These are phyloP conservation scores for Pseudevernia furfuracea DNA, from an alignment of 495 filamentous ascomycete species.

Conservation along the genomic window DNA sequence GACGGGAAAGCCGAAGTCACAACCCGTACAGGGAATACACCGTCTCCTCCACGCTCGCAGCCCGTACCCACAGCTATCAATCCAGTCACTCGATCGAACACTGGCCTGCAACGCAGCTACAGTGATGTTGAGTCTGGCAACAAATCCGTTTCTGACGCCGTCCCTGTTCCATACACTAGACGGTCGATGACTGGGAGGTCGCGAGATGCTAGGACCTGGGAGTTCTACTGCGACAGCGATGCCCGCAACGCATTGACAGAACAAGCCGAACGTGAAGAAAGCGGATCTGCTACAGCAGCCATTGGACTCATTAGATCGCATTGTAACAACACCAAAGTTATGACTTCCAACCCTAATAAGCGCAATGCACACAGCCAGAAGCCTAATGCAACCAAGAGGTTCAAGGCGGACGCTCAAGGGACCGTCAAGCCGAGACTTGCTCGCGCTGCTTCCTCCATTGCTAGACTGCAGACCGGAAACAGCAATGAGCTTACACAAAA, in stretches of 20 bases:
- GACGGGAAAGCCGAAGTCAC: constrained; percentile 79
- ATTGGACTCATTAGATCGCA: constrained; percentile 62
- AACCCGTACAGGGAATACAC: constrained; percentile 52
- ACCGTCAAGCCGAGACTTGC: constrained; percentile 59
- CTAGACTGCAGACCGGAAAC: constrained; percentile 50
- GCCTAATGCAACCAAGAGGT: constrained; percentile 39
- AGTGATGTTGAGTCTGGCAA: constrained; percentile 44
- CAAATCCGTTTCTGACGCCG: constrained; percentile 29
- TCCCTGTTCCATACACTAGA: constrained; percentile 11
- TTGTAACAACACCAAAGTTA: constrained; percentile 42
- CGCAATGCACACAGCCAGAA: constrained; percentile 54
- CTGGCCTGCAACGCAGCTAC: constrained; percentile 54
- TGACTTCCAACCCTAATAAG: constrained; percentile 47
- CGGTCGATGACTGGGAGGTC: constrained; percentile 54
- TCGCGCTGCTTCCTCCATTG: constrained; percentile 59
- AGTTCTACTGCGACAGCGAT: constrained; percentile 68
- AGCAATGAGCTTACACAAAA: constrained; percentile 14
- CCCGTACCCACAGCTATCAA: constrained; percentile 29
- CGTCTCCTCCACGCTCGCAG: constrained; percentile 58
- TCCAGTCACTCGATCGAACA: constrained; percentile 44
- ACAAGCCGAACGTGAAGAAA: constrained; percentile 64
- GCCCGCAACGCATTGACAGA: constrained; percentile 62
- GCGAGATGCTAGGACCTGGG: constrained; percentile 76
- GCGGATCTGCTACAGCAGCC: constrained; percentile 60
- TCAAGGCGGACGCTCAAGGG: constrained; percentile 34